These are phyloP conservation scores for Nakazawaea wickerhamii DNA, from an alignment of 805 yeast genomes.

Conservation along the genomic window DNA sequence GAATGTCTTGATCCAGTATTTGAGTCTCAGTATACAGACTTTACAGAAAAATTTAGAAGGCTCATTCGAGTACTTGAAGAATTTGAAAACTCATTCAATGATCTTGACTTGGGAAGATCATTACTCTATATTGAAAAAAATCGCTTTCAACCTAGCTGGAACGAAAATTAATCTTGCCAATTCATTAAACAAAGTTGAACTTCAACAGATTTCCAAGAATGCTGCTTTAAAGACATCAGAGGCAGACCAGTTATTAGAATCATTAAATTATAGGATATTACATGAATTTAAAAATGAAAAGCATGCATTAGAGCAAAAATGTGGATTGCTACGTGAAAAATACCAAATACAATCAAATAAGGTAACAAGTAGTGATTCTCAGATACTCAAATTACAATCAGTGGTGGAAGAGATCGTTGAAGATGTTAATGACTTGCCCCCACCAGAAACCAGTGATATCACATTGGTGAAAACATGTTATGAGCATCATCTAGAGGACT, in stretches of 20 bases:
- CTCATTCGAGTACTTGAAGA: constrained; percentile 26
- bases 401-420: constrained; percentile 19
- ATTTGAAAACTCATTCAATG: constrained; percentile 37
- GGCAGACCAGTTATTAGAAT: constrained; percentile 20
- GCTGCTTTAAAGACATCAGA: constrained; percentile 19
- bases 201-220: constrained; percentile 28
- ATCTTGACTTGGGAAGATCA: constrained; percentile 35
- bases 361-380: constrained; percentile 9
- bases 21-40: constrained; percentile 37
- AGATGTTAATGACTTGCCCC: constrained; percentile 21
- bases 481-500: constrained; percentile 13
- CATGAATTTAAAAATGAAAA: constrained; percentile 31
- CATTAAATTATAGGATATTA: constrained; percentile 30
- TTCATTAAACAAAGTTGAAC: constrained; percentile 26
- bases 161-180: constrained; percentile 24
- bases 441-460: constrained; percentile 17
- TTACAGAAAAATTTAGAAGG: constrained; percentile 35
- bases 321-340: constrained; percentile 36
- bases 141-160: constrained; percentile 21
- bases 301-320: constrained; percentile 31
- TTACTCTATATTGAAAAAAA: constrained; percentile 23
- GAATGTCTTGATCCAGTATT: constrained; percentile 46
- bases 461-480: not conserved
- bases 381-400: constrained; percentile 17
- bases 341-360: not conserved